Base-by-base conservation (phyloP, 1,284 basidiomycete genomes). In the Bothia castanella region DNA sequence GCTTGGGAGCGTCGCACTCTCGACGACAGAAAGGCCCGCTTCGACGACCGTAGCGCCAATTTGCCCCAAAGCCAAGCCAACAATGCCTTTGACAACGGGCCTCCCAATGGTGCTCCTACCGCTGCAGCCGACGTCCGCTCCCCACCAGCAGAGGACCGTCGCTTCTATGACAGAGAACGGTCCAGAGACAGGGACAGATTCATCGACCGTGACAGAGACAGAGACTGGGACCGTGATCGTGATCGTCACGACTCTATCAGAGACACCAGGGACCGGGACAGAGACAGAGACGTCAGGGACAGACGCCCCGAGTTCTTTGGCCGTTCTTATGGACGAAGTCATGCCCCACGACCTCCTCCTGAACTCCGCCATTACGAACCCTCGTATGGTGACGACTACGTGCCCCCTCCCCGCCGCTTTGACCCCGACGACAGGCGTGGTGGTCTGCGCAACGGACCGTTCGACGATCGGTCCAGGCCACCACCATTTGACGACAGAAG, bases 291-390 rank as follows among this genome's bases (percentile, higher is more conserved):
- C 17, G 56, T 64, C 39, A 64, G 72, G 53, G 56, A 62, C 7
- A 68, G 74, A 56, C 65, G 69, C 40, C 48, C 62, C 48, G 62
- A 64, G 14, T 63, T 65, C 13, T 63, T 68, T 54, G 67, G 69
- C 40, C 67, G 67, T 53, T 68, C 72, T 27, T 69, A 72, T 43
- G 63, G 68, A 51, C 61, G 64, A 56, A 66, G 65, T 56, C 72
- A 74, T 49, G 61, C 62, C 17, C 67, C 73, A 44, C 66, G 74
- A 54, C 71, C 74, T 30, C 71, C 72, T 42, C 63, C 71, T 41
- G 73, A 75, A 45, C 68, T 69, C 44, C 72, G 71, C 42, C 74
- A 73, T 39, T 74, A 73, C 52, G 73, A 74, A 32, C 69, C 72
- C 31, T 66, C 66, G 30, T 72, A 75, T 55, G 54, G 61, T 34